A percentile compares a stretch with the other conserved stretches of the same genome.
phyloP scores from a whole-genome alignment of 1,284 basidiomycete genomes.

The Puccinia triticina region DNA sequence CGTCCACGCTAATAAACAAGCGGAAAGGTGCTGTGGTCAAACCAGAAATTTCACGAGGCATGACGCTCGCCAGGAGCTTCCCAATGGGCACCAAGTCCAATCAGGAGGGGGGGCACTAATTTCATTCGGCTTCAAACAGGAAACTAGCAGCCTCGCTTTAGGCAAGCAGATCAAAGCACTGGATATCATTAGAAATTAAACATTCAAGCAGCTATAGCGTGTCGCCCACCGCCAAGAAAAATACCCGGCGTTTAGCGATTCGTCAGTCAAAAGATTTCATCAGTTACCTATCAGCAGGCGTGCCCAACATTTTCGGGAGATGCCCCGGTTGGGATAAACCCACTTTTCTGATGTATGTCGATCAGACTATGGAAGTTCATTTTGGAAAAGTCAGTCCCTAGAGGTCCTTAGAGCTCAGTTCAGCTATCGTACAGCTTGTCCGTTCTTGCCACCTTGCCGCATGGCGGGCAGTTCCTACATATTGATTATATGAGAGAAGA shows the following conservation, averaged over 20 bases:
- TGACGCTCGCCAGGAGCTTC: conserved; percentile 14
- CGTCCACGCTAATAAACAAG: conserved; percentile 24
- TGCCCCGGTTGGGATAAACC: conserved; percentile 12
- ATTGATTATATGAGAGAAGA: conserved; percentile 19
- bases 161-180: conserved; percentile 5
- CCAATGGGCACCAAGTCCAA: conserved; percentile 11
- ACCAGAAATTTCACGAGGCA: conserved; percentile 28
- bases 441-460: conserved; percentile 24
- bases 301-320: conserved; percentile 5
- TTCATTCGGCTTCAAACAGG: conserved; percentile 33
- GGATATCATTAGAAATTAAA: conserved; percentile 4
- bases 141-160: neutral
- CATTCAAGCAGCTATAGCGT: conserved; percentile 3
- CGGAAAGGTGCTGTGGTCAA: conserved; percentile 16
- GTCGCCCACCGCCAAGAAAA: conserved; percentile 1
- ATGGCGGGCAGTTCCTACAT: conserved; percentile 35
- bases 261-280: neutral
- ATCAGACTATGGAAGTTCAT: conserved; percentile 22
- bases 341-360: conserved; percentile 19
- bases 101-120: conserved; percentile 22
- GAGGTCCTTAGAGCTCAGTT: conserved; percentile 20
- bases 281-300: neutral
- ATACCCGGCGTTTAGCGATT: conserved; percentile 19
- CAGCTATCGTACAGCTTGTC: conserved; percentile 29
- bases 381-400: conserved; percentile 18